Evolutionary conservation across 2,329 filamentous ascomycete genomes (phyloP), one percentile per base, ranked within the genome.

Genomic region (Ophiostoma novo-ulmi): DNA sequence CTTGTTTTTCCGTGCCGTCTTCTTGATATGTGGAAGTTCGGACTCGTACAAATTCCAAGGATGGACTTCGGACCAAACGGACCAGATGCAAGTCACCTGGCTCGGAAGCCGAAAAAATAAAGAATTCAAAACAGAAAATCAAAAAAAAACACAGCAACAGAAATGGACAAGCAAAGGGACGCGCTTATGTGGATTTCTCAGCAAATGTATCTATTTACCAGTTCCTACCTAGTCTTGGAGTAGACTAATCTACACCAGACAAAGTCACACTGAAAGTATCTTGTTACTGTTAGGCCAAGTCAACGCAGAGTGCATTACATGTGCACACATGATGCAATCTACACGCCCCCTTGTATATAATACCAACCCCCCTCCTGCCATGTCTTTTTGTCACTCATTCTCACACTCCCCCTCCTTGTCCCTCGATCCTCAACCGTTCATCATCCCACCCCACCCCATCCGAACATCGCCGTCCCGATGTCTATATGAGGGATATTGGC

Each of bases 241-340:
- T 61, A 61, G 58, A 17, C 26, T 61, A 61, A 61, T 61, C 58
- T 35, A 61, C 58, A 35, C 58, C 58, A 17, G 22, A 61, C 55
- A 17, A 26, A 14, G 22, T 17, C 58, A 61, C 52, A 58, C 52
- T 58, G n/a, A 22, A 61, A 31, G 58, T 61, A 61, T 61, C 26
- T 35, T 61, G 22, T 61, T 26, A 35, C 58, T 61, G 35, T 26
- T 31, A 35, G 22, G 58, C 26, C 26, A 13, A 61, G 55, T 35
- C 55, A 35, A 31, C 55, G 58, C 58, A 61, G 58, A 61, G 58
- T 61, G 58, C 58, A 58, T 3, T 14, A 61, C 58, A 61, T 35
- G 58, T 61, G 58, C 58, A 61, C 58, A 17, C 52, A 61, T 61
- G 58, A 61, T 31, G 58, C 58, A 31, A 61, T 58, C 52, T 58